Base-by-base conservation (phyloP, 176 grass and related monocot genomes). In the Aegilops speltoides region DNA sequence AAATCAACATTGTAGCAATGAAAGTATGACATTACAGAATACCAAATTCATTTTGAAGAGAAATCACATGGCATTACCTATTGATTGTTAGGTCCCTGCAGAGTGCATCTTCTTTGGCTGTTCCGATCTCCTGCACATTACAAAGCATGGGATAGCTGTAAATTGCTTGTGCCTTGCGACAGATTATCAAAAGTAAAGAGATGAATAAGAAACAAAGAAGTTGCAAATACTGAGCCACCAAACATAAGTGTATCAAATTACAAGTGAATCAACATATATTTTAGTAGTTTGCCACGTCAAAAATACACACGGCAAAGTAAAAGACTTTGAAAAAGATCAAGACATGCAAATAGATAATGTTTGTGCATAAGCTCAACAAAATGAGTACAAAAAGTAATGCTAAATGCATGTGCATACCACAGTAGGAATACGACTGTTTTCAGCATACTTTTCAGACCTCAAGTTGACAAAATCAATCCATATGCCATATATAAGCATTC, bases 381-480 rank as follows among this genome's bases (percentile, higher is more conserved):
- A 86, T 31, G 60, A 67, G 33, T 31, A 73, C 59, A 8, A 6
- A 75, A 87, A 80, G 41, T 34, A 72, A 37, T 68, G 20, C 38
- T 84, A 81, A 50, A 75, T 64, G 60, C 25, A 82, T 41, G 79
- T 83, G 80, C 76, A 73, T 90, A 98, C 97, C 94, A 98, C 89
- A 37, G 88, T 93, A 67, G 97, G 97, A 82, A 98, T 98, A 52
- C 97, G 90, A 75, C 94, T 98, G 82, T 94, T 94, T 83, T 98
- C 97, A 88, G 88, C 90, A 29, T 98, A 98, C 28, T 54, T 86
- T 95, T 98, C 96, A 88, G 93, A 98, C 46, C 96, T 89, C 90
- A 98, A 89, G 82, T 98, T 98, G 52, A 98, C 96, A 92, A 98
- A 98, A 80, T 98, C 96, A 86, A 98, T 90, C 96, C 96, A 98